Percentiles rank a stretch among this genome's conserved stretches.
These are phyloP conservation scores for Hypoxylon trugodes DNA, from an alignment of 495 filamentous ascomycete genomes.

Conservation along the genomic window DNA sequence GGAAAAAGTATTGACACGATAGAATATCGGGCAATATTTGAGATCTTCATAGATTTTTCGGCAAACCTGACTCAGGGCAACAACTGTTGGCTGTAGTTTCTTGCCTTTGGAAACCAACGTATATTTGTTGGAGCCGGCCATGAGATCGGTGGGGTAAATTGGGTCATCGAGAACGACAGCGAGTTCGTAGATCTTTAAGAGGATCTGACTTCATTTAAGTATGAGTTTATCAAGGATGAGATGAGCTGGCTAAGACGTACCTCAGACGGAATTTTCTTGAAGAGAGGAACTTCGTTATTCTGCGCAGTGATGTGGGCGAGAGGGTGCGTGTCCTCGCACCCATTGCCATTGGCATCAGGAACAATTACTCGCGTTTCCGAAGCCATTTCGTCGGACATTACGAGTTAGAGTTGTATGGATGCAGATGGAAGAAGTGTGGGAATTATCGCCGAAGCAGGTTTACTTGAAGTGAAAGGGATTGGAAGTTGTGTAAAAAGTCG, in stretches of 20 bases:
- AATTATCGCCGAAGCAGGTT: no score
- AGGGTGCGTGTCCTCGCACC: no score
- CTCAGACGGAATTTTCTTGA: constrained; percentile 1
- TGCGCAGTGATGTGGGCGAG: no score
- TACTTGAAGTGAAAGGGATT: no score
- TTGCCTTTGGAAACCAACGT: background rate
- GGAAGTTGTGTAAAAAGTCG: no score
- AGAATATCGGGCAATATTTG: background rate
- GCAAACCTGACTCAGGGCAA: background rate
- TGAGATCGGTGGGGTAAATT: background rate
- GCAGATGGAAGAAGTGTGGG: no score
- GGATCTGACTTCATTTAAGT: background rate
- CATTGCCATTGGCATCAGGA: no score
- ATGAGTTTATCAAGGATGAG: background rate
- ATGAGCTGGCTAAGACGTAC: background rate
- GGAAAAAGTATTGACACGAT: background rate
- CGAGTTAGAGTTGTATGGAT: no score
- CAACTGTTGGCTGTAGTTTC: background rate
- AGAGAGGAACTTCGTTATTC: background rate
- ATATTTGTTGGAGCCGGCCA: background rate
- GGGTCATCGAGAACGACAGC: background rate
- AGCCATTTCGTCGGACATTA: no score
- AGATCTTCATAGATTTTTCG: background rate
- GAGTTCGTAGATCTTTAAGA: constrained; percentile 4
- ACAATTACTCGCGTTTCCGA: no score